Base-by-base conservation (phyloP, 148 eudicot species). In the Silene latifolia region DNA sequence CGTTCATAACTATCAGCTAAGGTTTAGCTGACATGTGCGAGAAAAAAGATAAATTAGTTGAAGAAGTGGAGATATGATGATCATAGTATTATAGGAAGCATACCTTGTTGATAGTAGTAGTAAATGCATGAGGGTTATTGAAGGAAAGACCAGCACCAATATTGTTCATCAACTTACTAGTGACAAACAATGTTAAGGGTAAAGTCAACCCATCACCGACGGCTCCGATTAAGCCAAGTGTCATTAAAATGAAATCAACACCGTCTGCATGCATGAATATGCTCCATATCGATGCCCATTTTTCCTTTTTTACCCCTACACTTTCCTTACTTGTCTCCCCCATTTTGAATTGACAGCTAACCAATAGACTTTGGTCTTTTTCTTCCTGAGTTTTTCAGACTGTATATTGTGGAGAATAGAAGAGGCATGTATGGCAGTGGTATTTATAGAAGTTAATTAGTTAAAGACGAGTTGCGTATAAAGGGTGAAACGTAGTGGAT, bases 191-290 rank as follows among this genome's bases (percentile, higher is more conserved):
- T 48, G 85, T 79, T 32, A 76, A 77, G 1, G 97, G 97, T 72
- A 87, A 76, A 63, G 90, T 77, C 24, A 88, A 21, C 13, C 97
- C 95, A 73, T 90, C 97, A 47, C 87, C 90, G 11, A 90, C 11
- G 65, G 93, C 76, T 13, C 95, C 94, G 67, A 92, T 65, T 17
- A 88, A 64, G 0, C 95, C 97, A 7, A 88, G 35, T 5, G 59
- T 42, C 97, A 90, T 90, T 79, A 92, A 78, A 21, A 83, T 15
- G 72, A 75, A 66, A 77, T 92, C 97, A 25, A 25, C 79, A n/a
- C 84, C 78, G 72, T 92, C 97, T 5, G 89, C 89, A 72, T 92
- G 95, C 89, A 90, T 85, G 79, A 92, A 90, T 20, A 92, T 85
- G 53, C 87, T 86, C 73, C 83, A 73, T 71, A 90, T 70, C 19